Base-by-base conservation (phyloP, 228 moss, liverwort and hornwort species). In the Sphagnum fallax region DNA sequence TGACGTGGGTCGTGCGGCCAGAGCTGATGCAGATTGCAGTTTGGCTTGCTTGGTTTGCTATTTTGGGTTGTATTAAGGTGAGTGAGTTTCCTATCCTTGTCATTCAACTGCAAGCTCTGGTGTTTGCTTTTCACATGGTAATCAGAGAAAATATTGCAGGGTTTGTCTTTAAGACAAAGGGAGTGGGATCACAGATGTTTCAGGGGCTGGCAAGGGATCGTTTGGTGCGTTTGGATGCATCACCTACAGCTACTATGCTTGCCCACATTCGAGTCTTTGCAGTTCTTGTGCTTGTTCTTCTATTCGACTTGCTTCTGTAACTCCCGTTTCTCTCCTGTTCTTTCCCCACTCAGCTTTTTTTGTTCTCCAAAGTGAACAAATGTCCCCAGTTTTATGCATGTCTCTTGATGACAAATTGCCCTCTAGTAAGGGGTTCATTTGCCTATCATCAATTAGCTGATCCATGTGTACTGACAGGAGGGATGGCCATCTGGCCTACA, bases 21-120 rank as follows among this genome's bases (percentile, higher is more conserved):
- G 95, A 96, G 77, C 81, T 91, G 92, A 86, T 92, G 89, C 87
- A 89, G 64, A 83, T 96, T 63, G 86, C 95, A 55, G 87, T 88
- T 50, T 96, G 95, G 92, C 81, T 96, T 69, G 92, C 89, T 71
- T 96, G 95, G 95, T 96, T 96, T 84, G 86, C 95, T 55, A 88
- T 96, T 6, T 74, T 96, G 76, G 95, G 95, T 62, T 91, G 92
- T 67, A 74, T 96, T 48, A 96, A 96, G 95, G 95, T 96, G 67
- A 10, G 7, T 10, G 55, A 50, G 3, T 69, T 16, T 11, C 13
- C 61, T 14, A 10, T 6, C 13, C 14, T 73, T 63, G 61, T 59
- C 4, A n/a, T 32, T 66, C 53, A 15, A 49, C 65, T 52, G 8
- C 4, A 11, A 15, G 6, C 8, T 50, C 5, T 69, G 9, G 69